Evolutionary conservation across 257 asterid species (phyloP), one percentile per base, ranked within the genome.

Genomic region (Jacaranda mimosifolia): DNA sequence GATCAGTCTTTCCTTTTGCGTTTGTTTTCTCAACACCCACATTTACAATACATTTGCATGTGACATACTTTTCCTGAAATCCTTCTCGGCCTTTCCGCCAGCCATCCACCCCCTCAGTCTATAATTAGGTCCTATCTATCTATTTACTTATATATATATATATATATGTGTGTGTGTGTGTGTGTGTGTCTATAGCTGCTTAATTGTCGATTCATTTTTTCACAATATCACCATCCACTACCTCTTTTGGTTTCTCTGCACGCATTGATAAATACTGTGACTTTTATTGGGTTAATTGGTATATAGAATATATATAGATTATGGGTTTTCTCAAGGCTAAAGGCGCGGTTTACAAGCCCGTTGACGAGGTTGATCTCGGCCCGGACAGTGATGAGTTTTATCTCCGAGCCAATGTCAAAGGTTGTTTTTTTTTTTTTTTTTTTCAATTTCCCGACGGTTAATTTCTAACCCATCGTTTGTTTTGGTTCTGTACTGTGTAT

Each of bases 331-430:
- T 92, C 35, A 87, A 77, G 79, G 88, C 71, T 42, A 81, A 84
- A 72, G 96, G 96, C 12, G 85, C 67, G 10, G 86, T 86, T 56
- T 94, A 92, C 92, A 82, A 85, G 82, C 83, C 84, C 10, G 91
- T 68, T 42, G 90, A 83, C 7, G 87, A 86, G 13, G 89, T 92
- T 62, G 94, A 94, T 89, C 88, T 94, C 66, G 87, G 95, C 65
- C 89, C 95, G 18, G 46, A 80, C 32, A 92, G 95, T 65, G 80
- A 86, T 19, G 90, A 94, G 64, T 68, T 83, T 66, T 94, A 94
- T 73, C 86, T 87, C 78, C 81, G 49, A 38, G 91, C 97, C 72
- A 80, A 94, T 60, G 98, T 94, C 85, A 92, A 94, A 89, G 98
- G 98, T 94, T 21, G 18, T 15, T n/a, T 3, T 15, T 38, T 64